Evolutionary conservation across 2,329 filamentous ascomycete species (phyloP).

Genomic region (Colletotrichum sp.): DNA sequence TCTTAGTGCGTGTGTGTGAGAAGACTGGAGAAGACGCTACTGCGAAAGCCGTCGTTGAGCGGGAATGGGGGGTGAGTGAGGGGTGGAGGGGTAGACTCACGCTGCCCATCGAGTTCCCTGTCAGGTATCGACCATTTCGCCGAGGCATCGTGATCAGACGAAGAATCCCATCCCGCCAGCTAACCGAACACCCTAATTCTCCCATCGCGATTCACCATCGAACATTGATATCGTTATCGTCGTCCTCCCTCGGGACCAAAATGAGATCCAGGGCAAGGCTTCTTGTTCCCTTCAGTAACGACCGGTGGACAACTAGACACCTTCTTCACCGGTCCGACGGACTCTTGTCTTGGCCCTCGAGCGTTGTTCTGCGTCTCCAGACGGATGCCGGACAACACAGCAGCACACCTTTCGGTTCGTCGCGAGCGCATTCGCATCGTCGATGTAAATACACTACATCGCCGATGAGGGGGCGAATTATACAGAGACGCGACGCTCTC

Average conservation of each 20-base stretch:
- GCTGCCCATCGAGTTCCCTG: neutral
- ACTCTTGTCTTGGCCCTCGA: neutral
- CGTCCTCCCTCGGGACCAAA: neutral
- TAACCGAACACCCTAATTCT: neutral
- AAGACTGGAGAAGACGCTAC: neutral
- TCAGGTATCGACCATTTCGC: neutral
- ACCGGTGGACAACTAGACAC: neutral
- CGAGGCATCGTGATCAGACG: constrained; percentile 5
- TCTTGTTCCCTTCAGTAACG: neutral
- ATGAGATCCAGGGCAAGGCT: neutral
- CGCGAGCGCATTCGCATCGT: neutral
- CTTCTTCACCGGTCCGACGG: neutral
- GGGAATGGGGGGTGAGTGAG: neutral
- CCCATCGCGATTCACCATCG: neutral
- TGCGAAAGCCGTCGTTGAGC: neutral
- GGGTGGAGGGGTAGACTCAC: neutral
- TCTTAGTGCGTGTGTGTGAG: neutral
- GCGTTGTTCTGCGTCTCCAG: neutral
- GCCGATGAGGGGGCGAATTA: neutral
- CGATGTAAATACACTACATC: neutral
- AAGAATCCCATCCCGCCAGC: neutral
- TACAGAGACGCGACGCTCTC: neutral
- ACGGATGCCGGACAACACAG: neutral
- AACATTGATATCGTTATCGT: neutral
- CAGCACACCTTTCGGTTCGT: neutral